Conservation (phyloP, 208 protist genomes). For the Trypanosoma lewisi region DNA sequence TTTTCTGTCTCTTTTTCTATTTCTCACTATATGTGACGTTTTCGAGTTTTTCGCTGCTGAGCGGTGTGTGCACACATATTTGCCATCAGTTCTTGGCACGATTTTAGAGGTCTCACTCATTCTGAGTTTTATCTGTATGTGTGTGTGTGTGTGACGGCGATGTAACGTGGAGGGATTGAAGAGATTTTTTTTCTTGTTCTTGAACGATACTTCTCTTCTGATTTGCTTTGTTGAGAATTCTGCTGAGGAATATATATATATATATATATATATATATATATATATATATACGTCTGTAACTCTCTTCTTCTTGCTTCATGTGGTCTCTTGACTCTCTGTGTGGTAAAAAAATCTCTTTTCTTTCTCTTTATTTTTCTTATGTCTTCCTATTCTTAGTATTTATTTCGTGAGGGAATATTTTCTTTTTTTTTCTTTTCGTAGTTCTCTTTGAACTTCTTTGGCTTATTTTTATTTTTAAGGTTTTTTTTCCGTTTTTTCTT, state of each 20-base stretch:
- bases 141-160: not conserved
- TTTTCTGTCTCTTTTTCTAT: too few species aligned
- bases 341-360: slow-evolving; percentile 8
- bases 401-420: not conserved
- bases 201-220: not conserved
- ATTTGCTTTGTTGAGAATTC: not conserved
- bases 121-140: too few species aligned
- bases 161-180: not conserved
- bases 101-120: too few species aligned
- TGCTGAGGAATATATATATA: not conserved
- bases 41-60: too few species aligned
- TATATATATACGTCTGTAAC: not conserved
- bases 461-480: not conserved
- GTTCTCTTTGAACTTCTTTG: slow-evolving; percentile 6
- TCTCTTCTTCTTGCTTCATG: slow-evolving; percentile 9
- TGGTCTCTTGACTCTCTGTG: slow-evolving; percentile 2
- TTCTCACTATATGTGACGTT: too few species aligned
- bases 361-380: slow-evolving; percentile 8
- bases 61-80: too few species aligned
- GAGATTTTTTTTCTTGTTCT: not conserved
- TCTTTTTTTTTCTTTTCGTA: slow-evolving; percentile 8
- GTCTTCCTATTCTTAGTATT: not conserved
- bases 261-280: slow-evolving; percentile 6
- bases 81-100: too few species aligned
- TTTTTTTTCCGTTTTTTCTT: not conserved